A percentile compares a stretch with the other conserved stretches of the same genome.
Evolutionary conservation across 2,329 filamentous ascomycete species (phyloP).

Genomic region (Ceratocystis eucalypticola): DNA sequence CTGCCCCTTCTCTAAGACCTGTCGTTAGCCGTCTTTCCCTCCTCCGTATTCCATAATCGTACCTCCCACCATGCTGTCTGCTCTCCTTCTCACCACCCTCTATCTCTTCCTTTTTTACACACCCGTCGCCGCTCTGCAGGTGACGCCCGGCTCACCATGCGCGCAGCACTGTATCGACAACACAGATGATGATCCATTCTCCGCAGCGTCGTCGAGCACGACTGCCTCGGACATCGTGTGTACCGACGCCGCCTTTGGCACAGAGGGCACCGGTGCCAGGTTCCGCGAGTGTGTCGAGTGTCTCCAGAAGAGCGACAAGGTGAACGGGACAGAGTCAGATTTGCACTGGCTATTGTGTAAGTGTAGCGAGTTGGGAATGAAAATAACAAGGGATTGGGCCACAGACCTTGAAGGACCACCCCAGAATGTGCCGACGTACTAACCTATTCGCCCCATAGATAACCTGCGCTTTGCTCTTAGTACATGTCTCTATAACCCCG

Average conservation of each 20-base stretch:
- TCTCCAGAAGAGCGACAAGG: slow-evolving; percentile 33
- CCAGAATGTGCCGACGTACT: background rate
- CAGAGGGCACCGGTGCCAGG: slow-evolving; percentile 30
- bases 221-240: slow-evolving; percentile 36
- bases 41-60: background rate
- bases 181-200: slow-evolving; percentile 25
- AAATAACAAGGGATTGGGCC: background rate
- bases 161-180: slow-evolving; percentile 35
- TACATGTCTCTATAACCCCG: slow-evolving; percentile 33
- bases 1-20: background rate
- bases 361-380: slow-evolving; percentile 18
- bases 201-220: slow-evolving; percentile 30
- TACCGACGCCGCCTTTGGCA: slow-evolving; percentile 30
- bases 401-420: too few species aligned
- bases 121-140: slow-evolving; percentile 28
- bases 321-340: slow-evolving; percentile 31
- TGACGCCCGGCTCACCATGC: slow-evolving; percentile 40
- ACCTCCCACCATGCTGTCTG: background rate
- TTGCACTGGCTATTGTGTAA: slow-evolving; percentile 37
- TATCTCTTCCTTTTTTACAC: background rate
- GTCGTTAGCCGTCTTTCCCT: background rate
- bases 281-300: slow-evolving; percentile 37
- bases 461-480: slow-evolving; percentile 37
- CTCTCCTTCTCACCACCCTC: background rate
- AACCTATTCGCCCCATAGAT: slow-evolving; percentile 26